These are phyloP conservation scores for Curvularia lunata DNA, from an alignment of 2,329 filamentous ascomycete species.

Conservation along the genomic window DNA sequence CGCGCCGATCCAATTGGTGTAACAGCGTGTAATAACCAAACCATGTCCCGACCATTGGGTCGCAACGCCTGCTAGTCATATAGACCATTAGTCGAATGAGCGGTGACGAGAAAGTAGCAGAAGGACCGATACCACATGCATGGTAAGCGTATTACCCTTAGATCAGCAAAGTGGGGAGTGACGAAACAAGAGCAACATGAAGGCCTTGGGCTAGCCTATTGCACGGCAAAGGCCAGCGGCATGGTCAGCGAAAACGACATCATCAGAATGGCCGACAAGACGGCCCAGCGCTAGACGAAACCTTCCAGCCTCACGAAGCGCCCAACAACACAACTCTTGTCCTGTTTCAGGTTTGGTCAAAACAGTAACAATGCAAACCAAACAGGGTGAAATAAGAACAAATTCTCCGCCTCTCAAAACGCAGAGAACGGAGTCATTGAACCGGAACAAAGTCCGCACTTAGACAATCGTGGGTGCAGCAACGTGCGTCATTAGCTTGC, in stretches of 20 bases:
- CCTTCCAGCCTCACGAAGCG: conserved; percentile 13
- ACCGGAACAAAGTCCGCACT: conserved; percentile 34
- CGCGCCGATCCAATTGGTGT: conserved; percentile 14
- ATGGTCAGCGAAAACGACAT: conserved; percentile 9
- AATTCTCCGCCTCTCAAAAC: conserved; percentile 7
- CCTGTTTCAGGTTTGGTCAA: background rate
- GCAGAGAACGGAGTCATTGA: conserved; percentile 24
- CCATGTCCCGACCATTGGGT: conserved; percentile 14
- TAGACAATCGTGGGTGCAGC: conserved; percentile 31
- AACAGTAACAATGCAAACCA: background rate
- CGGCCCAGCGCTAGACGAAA: conserved; percentile 22
- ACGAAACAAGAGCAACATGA: conserved; percentile 23
- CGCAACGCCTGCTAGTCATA: conserved; percentile 20
- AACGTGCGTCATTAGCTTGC: conserved; percentile 37
- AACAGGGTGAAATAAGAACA: background rate
- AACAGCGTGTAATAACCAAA: conserved; percentile 5
- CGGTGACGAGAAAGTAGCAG: conserved; percentile 32
- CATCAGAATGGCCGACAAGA: conserved; percentile 7
- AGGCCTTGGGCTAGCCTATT: conserved; percentile 5
- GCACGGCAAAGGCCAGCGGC: conserved; percentile 1
- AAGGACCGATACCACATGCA: conserved; percentile 32
- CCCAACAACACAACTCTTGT: background rate
- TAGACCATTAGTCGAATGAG: conserved; percentile 25
- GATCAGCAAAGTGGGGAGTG: conserved; percentile 23
- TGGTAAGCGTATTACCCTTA: conserved; percentile 20